Conservation (phyloP, 495 filamentous ascomycete genomes). For the Pseudomonodictys pantanalensis region DNA sequence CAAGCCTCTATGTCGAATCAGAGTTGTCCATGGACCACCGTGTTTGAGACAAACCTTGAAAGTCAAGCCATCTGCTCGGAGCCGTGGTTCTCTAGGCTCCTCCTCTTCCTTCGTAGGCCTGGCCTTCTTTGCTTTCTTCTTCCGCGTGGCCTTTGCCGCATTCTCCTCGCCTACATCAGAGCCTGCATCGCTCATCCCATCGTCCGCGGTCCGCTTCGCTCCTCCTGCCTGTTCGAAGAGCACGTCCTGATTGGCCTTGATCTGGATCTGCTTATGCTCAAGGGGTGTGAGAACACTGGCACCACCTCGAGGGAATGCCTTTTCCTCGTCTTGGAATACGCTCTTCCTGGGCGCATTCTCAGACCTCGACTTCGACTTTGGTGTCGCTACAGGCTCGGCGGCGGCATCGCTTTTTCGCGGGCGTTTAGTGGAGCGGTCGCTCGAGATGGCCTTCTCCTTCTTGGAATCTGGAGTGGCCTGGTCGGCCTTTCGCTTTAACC, state of each 20-base stretch:
- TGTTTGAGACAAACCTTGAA: constrained; percentile 66
- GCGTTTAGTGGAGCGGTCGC: constrained; percentile 29
- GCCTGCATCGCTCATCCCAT: constrained; percentile 46
- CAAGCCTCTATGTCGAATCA: constrained; percentile 63
- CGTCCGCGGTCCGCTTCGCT: constrained; percentile 41
- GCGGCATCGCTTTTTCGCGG: constrained; percentile 22
- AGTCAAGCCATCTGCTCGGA: constrained; percentile 81
- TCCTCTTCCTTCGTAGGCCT: constrained; percentile 30
- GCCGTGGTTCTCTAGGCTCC: constrained; percentile 53
- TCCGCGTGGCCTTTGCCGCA: constrained; percentile 47
- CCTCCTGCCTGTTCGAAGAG: constrained; percentile 80
- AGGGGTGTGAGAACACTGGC: constrained; percentile 86
- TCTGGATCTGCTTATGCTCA: constrained; percentile 93
- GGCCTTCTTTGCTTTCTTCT: constrained; percentile 43
- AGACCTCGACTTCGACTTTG: constrained; percentile 10
- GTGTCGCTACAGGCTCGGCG: constrained; percentile 7
- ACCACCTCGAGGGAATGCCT: constrained; percentile 87
- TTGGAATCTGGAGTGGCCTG: neutral
- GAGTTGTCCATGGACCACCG: constrained; percentile 15
- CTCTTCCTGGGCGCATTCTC: constrained; percentile 35
- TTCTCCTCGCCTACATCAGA: constrained; percentile 52
- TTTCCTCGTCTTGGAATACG: constrained; percentile 71
- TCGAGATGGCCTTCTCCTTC: constrained; percentile 7
- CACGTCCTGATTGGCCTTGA: constrained; percentile 87
- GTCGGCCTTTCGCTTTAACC: constrained; percentile 29